Evolutionary conservation across 257 asterid species (phyloP), one percentile per base, ranked within the genome.

Genomic region (Solanum infundibuliforme): DNA sequence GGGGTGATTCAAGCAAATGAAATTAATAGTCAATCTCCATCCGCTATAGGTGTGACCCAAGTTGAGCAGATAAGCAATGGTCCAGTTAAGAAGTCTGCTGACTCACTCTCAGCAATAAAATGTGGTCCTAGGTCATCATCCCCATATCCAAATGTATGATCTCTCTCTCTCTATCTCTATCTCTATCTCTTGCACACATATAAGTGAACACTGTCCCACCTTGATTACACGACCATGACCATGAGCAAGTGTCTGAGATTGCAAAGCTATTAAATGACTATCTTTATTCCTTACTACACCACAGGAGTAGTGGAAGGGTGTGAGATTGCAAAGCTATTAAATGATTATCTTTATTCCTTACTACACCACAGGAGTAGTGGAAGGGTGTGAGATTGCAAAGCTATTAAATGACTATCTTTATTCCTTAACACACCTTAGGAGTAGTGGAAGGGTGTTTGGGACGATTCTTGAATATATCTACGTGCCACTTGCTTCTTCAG

Each of bases 91-190:
- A 84, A 41, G 60, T 86, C 95, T 29, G 38, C 41, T 86, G 88
- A 84, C 32, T 87, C 91, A 82, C 86, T 79, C 73, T 34, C 88
- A 83, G 87, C 87, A 87, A 88, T 91, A 39, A 88, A 88, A 71
- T 77, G 86, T 58, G 91, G 87, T 85, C 91, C 87, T 84, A 88
- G 92, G 82, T 91, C 98, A 71, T 91, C 86, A 81, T 96, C 99
- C 62, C 99, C 99, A 6, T 95, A 92, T 86, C 92, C 98, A 87
- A 95, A 93, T 91, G 99, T 96, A 93, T 38, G 95, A 36, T 86
- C 77, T n/a, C 87, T 85, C 68, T 43, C 88, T 85, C 72, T 32
- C 32, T 31, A 31, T 31, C 32, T 31, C 32, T 31, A 32, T 32
- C 79, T 62, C 89, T 68, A 58, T 31, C 39, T 71, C 87, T n/a